Evolutionary conservation across 2,329 filamentous ascomycete species (phyloP), one percentile per base, ranked within the genome.

Genomic region (Diaporthe aspalathi): DNA sequence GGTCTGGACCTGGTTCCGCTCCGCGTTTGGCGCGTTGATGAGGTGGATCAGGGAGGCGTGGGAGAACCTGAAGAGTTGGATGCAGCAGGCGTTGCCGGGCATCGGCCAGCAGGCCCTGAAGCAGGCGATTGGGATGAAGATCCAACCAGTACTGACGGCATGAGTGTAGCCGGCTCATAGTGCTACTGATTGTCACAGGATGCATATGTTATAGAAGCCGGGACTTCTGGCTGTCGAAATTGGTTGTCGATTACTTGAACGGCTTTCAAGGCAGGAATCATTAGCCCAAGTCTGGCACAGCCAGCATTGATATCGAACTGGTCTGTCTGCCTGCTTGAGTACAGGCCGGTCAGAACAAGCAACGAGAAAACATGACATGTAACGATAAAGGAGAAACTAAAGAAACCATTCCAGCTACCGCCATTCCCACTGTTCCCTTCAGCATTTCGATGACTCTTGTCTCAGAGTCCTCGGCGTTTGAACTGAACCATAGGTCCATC

Each of bases 1-100:
- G 0, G 71, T 73, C 35, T 73, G 71, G 71, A 29, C 29, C 11
- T 73, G 71, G 71, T 73, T 73, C 50, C 49, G 71, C 24, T 53
- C 68, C n/a, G 50, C 69, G 1, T 73, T 73, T 40, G 71, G 71
- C 8, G 54, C 68, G 7, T 20, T 73, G 38, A 17, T 73, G 68
- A 54, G 2, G 11, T 57, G 57, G 65, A 53, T 73, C 29, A 16
- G 53, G 68, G n/a, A 47, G 9, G 71, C 71, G 11, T 73, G 71
- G 71, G 71, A 73, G 68, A 73, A 73, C 29, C 67, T 73, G 16
- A 73, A 73, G 56, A 57, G 54, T 27, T 73, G 71, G 71, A 62
- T 68, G 29, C 24, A 50, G 32, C 27, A 17, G 12, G 50, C 71
- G 11, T 32, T 63, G 35, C 43, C 50, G 2, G 50, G 20, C 6